Evolutionary conservation across 169 alveolate species (phyloP).

Genomic region (Plasmodium cynomolgi): DNA sequence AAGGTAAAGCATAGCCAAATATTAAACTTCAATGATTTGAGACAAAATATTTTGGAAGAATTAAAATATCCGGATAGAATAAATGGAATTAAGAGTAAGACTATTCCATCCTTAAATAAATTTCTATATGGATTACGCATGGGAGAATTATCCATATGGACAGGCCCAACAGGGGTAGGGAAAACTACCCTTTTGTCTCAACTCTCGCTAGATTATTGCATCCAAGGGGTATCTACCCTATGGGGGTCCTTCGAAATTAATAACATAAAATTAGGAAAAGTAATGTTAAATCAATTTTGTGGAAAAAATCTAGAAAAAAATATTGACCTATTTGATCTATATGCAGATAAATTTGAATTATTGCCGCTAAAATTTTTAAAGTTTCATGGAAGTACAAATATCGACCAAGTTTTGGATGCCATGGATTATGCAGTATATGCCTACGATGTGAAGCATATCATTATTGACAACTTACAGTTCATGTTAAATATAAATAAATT

Average conservation of each 20-base stretch:
- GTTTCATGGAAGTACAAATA: conserved; percentile 94
- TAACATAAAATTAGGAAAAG: conserved; percentile 91
- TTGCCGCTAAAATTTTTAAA: conserved; percentile 92
- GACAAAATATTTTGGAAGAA: conserved; percentile 86
- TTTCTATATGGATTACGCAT: conserved; percentile 91
- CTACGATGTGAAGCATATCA: conserved; percentile 92
- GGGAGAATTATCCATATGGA: conserved; percentile 95
- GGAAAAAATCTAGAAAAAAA: conserved; percentile 86
- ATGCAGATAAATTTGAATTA: conserved; percentile 89
- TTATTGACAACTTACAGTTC: conserved; percentile 94
- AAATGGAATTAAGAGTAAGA: conserved; percentile 82
- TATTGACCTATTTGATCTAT: conserved; percentile 83
- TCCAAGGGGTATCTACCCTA: conserved; percentile 93
- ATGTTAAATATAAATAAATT: conserved; percentile 89
- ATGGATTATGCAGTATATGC: conserved; percentile 95
- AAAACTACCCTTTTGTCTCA: conserved; percentile 95
- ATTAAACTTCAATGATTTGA: conserved; percentile 88
- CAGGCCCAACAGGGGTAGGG: conserved; percentile 98
- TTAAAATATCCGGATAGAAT: conserved; percentile 83
- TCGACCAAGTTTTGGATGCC: conserved; percentile 92
- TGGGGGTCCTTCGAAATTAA: conserved; percentile 98
- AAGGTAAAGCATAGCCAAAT: conserved; percentile 91
- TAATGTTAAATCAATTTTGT: conserved; percentile 91
- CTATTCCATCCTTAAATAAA: conserved; percentile 85
- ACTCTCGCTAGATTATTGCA: conserved; percentile 93